Evolutionary conservation across 2,329 filamentous ascomycete species (phyloP).

Genomic region (Scytalidium lignicola): DNA sequence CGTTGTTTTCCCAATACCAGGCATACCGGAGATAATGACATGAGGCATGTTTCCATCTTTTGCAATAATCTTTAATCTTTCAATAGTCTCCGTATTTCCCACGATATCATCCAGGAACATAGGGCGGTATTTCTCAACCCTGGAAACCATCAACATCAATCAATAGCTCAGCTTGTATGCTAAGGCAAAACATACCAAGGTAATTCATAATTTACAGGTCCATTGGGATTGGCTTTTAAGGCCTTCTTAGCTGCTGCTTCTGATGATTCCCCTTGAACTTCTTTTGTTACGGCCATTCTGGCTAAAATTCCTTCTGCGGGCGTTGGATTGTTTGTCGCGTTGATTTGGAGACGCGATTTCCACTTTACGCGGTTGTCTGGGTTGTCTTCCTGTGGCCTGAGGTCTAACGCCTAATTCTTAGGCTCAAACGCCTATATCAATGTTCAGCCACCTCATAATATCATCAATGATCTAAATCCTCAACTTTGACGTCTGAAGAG

Average conservation of each 20-base stretch:
- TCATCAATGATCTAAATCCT: too few relatives aligned
- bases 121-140: slow-evolving; percentile 98
- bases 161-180: not conserved
- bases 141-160: slow-evolving; percentile 32
- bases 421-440: not conserved
- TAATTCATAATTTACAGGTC: slow-evolving; percentile 61
- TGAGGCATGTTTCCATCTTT: slow-evolving; percentile 99
- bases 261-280: slow-evolving; percentile 54
- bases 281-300: slow-evolving; percentile 22
- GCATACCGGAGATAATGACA: slow-evolving; percentile 99
- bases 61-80: slow-evolving; percentile 95
- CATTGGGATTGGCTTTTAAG: slow-evolving; percentile 44
- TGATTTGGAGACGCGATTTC: not conserved
- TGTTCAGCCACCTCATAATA: too few relatives aligned
- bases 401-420: not conserved
- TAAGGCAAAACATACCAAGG: slow-evolving; percentile 58
- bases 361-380: not conserved
- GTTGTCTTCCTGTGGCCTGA: not conserved
- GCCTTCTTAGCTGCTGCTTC: slow-evolving; percentile 51
- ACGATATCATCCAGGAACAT: slow-evolving; percentile 95
- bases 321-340: not conserved
- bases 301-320: not conserved
- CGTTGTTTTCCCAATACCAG: slow-evolving; percentile 97
- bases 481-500: too few relatives aligned
- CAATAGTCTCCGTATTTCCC: slow-evolving; percentile 95